phyloP scores from a whole-genome alignment of 1,284 basidiomycete genomes.

The Cutaneotrichosporon sp. region DNA sequence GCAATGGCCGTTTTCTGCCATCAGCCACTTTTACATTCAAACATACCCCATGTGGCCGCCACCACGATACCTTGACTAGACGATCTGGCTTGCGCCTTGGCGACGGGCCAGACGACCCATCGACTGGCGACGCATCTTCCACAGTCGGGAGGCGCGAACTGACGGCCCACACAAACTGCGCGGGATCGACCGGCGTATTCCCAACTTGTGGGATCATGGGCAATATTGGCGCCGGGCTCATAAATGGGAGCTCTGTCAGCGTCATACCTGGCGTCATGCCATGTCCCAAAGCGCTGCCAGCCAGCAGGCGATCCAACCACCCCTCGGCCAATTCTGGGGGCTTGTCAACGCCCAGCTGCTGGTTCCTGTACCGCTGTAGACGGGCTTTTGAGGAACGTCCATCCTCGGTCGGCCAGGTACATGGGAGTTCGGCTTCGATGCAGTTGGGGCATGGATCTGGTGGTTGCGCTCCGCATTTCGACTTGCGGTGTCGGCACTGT shows the following conservation, averaged over 20 bases:
- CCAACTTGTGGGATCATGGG: not conserved
- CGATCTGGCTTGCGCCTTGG: constrained; percentile 23
- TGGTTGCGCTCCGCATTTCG: constrained; percentile 31
- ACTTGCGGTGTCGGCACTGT: constrained; percentile 34
- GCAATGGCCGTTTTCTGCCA: constrained; percentile 36
- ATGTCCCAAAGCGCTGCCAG: not conserved
- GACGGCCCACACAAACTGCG: constrained; percentile 37
- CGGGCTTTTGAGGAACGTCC: constrained; percentile 31
- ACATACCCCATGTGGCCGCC: constrained; percentile 35
- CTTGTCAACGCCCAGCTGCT: not conserved
- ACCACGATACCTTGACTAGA: constrained; percentile 42
- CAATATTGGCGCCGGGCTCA: not conserved
- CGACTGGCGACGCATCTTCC: constrained; percentile 29
- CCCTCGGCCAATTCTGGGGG: constrained; percentile 11
- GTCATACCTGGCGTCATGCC: too few species aligned
- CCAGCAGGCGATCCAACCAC: constrained; percentile 21
- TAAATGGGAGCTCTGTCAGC: not conserved
- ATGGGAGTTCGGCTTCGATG: constrained; percentile 28
- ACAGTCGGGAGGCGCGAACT: constrained; percentile 32
- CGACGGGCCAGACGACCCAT: too few species aligned
- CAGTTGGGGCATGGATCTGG: constrained; percentile 36
- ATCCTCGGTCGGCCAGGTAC: constrained; percentile 33
- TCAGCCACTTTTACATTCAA: not conserved
- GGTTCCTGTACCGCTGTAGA: constrained; percentile 21
- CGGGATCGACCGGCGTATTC: constrained; percentile 24